Evolutionary conservation across 2,329 filamentous ascomycete species (phyloP), one percentile per base, ranked within the genome.

Genomic region (Cercospora sp.): DNA sequence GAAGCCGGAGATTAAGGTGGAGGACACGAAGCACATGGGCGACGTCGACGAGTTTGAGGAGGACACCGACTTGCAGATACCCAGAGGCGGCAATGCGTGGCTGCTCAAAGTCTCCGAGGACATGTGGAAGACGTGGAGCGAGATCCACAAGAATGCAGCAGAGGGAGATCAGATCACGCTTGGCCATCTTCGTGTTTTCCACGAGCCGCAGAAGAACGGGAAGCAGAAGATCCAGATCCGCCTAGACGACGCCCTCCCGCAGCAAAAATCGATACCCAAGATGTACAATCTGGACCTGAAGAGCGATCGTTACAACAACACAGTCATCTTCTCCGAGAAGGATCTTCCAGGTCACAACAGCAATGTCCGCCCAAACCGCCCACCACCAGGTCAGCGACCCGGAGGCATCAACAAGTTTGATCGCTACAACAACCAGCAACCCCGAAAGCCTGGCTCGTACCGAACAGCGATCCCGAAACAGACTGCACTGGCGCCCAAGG

Each of bases 251-350:
- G 85, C 88, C 62, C 83, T 90, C 61, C 83, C 87, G 7, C 85
- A 88, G 70, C 93, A 97, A 77, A 86, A 90, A 73, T 82, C 85
- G 5, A 85, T 97, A n/a, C 93, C 94, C 10, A 92, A 92, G 76
- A 93, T 97, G 76, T 99, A 97, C 81, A 87, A 92, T 72, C 82
- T 98, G 67, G 89, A 93, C 58, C 85, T 93, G 58, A 89, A 87
- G 26, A 86, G 88, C 49, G 78, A 83, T 51, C 81, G 87, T n/a
- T 88, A 94, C 37, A 88, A 88, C 75, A 97, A 97, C 80, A 95
- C 93, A 21, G 97, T 91, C 78, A 84, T 98, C 66, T 99, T 99
- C 77, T 93, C 91, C 49, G 95, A 99, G 81, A 93, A 97, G 79
- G 93, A 98, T 76, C 86, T 97, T 24, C 91, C 93, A 0, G 92